Evolutionary conservation across 257 asterid genomes (phyloP).

Genomic region (Sherardia arvensis): DNA sequence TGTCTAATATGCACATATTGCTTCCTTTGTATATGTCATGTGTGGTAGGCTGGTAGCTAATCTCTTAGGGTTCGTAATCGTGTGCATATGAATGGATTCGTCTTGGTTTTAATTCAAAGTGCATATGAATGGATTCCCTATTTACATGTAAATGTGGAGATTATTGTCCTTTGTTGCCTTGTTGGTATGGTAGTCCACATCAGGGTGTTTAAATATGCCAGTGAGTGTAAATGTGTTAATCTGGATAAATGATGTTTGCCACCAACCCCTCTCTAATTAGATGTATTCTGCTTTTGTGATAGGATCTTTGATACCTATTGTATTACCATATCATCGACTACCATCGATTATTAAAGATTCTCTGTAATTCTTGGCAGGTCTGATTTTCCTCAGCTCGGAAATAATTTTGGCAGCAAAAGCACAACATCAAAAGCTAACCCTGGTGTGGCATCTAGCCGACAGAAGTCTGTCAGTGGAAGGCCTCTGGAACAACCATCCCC

Average conservation of each 20-base stretch:
- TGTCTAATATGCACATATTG: background rate
- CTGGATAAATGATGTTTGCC: background rate
- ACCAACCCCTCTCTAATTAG: no score
- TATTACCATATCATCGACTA: background rate
- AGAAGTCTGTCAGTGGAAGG: constrained; percentile 47
- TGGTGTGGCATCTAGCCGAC: constrained; percentile 45
- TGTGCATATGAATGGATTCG: background rate
- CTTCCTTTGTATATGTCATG: background rate
- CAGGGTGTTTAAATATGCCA: no score
- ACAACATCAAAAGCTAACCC: constrained; percentile 43
- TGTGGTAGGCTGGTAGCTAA: no score
- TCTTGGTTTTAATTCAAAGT: no score
- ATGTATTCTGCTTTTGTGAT: background rate
- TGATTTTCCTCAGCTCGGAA: constrained; percentile 66
- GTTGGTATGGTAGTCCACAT: background rate
- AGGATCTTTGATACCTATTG: background rate
- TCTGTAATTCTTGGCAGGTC: constrained; percentile 36
- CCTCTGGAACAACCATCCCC: constrained; percentile 34
- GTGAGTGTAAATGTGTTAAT: background rate
- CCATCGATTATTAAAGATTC: background rate
- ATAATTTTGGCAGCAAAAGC: constrained; percentile 56
- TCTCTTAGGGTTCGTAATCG: background rate
- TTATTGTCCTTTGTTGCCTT: no score
- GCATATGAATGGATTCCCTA: background rate
- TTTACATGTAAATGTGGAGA: background rate